Evolutionary conservation across 306 rosid species (phyloP).

Genomic region (Cajanus cajan): DNA sequence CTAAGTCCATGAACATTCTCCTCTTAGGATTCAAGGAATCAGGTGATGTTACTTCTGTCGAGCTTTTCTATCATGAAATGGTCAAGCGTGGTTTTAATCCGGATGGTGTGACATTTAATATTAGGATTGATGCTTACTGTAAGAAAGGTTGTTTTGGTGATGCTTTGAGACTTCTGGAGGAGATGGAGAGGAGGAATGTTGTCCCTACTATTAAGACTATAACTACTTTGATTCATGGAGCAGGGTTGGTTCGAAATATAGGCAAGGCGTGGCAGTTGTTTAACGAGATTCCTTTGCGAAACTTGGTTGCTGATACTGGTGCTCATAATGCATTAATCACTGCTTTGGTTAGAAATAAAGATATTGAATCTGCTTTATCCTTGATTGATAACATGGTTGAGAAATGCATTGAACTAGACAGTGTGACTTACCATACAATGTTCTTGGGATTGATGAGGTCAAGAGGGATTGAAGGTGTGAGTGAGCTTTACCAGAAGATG

Average conservation of each 20-base stretch:
- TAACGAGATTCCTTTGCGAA: constrained; percentile 57
- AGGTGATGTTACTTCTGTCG: constrained; percentile 74
- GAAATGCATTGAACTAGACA: constrained; percentile 52
- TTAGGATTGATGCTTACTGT: constrained; percentile 82
- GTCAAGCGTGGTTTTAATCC: constrained; percentile 74
- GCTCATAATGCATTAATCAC: constrained; percentile 78
- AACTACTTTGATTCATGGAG: constrained; percentile 93
- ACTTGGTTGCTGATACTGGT: constrained; percentile 58
- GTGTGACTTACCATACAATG: constrained; percentile 70
- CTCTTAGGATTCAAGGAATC: constrained; percentile 90
- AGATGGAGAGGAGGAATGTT: constrained; percentile 59
- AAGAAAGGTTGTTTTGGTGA: constrained; percentile 73
- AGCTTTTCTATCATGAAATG: constrained; percentile 87
- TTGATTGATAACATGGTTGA: constrained; percentile 77
- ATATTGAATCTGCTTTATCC: constrained; percentile 53
- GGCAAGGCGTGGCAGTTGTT: constrained; percentile 64
- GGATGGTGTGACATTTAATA: constrained; percentile 58
- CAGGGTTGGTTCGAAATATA: constrained; percentile 66
- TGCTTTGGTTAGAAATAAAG: constrained; percentile 53
- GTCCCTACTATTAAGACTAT: constrained; percentile 58
- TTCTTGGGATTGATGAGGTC: constrained; percentile 58
- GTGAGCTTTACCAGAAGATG: constrained; percentile 69
- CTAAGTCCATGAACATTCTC: constrained; percentile 84
- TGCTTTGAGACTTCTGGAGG: constrained; percentile 72
- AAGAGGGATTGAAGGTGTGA: constrained; percentile 48